Evolutionary conservation across 2,329 filamentous ascomycete species (phyloP).

Genomic region (Xylaria digitata): DNA sequence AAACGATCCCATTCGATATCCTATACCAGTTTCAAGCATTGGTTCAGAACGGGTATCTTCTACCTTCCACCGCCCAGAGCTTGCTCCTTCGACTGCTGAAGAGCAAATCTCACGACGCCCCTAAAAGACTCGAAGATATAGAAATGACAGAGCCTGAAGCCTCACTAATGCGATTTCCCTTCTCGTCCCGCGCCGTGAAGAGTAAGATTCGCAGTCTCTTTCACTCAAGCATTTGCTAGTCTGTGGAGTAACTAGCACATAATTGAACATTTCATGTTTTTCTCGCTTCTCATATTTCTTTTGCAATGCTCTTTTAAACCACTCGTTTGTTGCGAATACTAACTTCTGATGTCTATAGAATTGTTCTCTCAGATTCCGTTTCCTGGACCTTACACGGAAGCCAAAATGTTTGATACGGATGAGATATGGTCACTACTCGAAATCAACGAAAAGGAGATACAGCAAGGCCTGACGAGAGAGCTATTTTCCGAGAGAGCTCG

Average conservation of each 20-base stretch:
- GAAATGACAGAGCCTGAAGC: slow-evolving; percentile 36
- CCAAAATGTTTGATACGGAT: slow-evolving; percentile 52
- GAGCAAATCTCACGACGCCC: slow-evolving; percentile 16
- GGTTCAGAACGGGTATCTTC: slow-evolving; percentile 70
- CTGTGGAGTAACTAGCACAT: no score
- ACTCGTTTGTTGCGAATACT: background rate
- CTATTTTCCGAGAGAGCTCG: slow-evolving; percentile 47
- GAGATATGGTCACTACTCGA: slow-evolving; percentile 52
- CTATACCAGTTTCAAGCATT: slow-evolving; percentile 73
- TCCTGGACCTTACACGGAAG: slow-evolving; percentile 62
- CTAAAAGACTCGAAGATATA: background rate
- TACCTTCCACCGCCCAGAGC: slow-evolving; percentile 62
- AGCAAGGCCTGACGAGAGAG: slow-evolving; percentile 42
- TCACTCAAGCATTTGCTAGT: slow-evolving; percentile 34
- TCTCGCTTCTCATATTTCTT: background rate
- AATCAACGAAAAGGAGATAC: slow-evolving; percentile 55
- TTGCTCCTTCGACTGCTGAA: slow-evolving; percentile 58
- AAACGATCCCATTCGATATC: slow-evolving; percentile 62
- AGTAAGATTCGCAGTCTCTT: slow-evolving; percentile 21
- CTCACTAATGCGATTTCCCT: slow-evolving; percentile 48
- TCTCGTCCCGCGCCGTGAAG: slow-evolving; percentile 61
- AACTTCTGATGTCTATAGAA: slow-evolving; percentile 25
- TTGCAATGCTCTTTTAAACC: background rate
- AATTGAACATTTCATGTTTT: no score
- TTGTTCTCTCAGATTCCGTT: slow-evolving; percentile 65